A percentile compares a stretch with the other conserved stretches of the same genome.
These are phyloP conservation scores for Canna indica DNA, from an alignment of 176 grass and related monocot genomes.

Conservation along the genomic window DNA sequence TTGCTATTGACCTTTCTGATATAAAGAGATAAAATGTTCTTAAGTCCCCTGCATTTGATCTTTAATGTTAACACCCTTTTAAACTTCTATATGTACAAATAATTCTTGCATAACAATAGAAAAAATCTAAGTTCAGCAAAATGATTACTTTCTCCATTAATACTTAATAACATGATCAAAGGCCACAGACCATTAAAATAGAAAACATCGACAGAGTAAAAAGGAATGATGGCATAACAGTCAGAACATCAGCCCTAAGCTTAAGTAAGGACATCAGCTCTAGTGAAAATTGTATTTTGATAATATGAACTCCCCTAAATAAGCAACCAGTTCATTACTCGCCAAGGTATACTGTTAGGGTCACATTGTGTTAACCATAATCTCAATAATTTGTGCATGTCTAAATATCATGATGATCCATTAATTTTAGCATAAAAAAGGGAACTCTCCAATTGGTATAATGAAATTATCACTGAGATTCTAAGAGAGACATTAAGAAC, in stretches of 20 bases:
- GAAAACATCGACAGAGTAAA: not conserved
- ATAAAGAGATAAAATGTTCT: conserved; percentile 71
- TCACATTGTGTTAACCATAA: not conserved
- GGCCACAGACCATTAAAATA: too few relatives aligned
- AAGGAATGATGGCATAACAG: too few relatives aligned
- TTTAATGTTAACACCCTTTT: conserved; percentile 14
- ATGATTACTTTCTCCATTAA: not conserved
- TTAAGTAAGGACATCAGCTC: not conserved
- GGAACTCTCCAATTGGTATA: not conserved
- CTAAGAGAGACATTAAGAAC: not conserved
- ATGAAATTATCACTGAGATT: not conserved
- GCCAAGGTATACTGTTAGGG: not conserved
- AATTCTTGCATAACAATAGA: not conserved
- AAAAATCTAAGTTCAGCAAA: not conserved
- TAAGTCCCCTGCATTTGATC: conserved; percentile 67
- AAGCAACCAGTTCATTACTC: not conserved
- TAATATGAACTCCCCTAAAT: not conserved
- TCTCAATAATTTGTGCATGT: not conserved
- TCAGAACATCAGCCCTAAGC: not conserved
- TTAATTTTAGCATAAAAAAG: not conserved
- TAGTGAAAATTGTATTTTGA: not conserved
- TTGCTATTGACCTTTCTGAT: conserved; percentile 75
- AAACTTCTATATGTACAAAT: not conserved
- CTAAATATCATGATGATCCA: not conserved
- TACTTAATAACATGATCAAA: not conserved